Evolutionary conservation across 2,329 filamentous ascomycete genomes (phyloP), one percentile per base, ranked within the genome.

Genomic region (Colletotrichum spaethianum): DNA sequence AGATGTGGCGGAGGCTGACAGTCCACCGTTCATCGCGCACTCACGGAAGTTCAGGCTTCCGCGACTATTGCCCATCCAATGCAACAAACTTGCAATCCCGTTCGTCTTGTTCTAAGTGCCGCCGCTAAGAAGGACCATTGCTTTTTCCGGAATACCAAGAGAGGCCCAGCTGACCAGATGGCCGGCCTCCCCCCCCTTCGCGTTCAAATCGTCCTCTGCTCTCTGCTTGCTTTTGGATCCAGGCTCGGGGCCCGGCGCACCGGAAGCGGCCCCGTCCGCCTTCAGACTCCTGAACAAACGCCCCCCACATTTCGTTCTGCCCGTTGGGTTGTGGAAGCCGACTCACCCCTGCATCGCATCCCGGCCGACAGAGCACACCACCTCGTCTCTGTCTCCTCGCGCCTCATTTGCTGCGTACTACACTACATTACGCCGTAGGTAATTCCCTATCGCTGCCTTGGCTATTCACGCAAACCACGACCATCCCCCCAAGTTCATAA

Each of bases 231-330:
- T n/a, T 46, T 12, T n/a, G 12, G 44, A 23, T 46, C 18, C n/a
- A 36, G 40, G 7, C 40, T 56, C 67, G 40, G 55, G 53, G 36
- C 33, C 31, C 42, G 26, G 53, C 33, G 53, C 55, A 38, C 46
- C 68, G 68, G 68, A 60, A 67, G 48, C 68, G 56, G 56, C 63
- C 20, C 67, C 67, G 63, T 62, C 63, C 68, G 68, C 67, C 38
- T 59, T 33, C 60, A 67, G 42, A 40, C 14, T 42, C 3, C 38
- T 38, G 57, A 48, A 48, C 38, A 14, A n/a, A 14, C 18, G 4
- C 20, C 23, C 36, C 38, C 40, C 38, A 28, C 38, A n/a, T 12
- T 6, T 44, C 23, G 2, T 31, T 42, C 46, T 50, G 11, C 48
- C 14, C 48, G n/a, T 44, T 26, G 14, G 26, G 36, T 53, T 53